These are phyloP conservation scores for Thozetella sp. DNA, from an alignment of 495 filamentous ascomycete genomes.

Conservation along the genomic window DNA sequence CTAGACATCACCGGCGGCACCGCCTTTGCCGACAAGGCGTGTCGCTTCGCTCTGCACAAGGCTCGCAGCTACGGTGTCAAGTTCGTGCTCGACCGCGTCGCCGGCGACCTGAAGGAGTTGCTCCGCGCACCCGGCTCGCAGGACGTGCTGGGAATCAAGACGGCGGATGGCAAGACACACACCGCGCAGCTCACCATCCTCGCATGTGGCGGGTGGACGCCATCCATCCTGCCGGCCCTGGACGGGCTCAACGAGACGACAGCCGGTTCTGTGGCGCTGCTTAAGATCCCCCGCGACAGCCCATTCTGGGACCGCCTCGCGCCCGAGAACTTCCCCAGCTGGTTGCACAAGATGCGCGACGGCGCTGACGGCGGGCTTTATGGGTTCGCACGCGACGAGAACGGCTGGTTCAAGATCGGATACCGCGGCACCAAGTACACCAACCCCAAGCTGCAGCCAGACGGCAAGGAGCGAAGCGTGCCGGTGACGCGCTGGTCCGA, in stretches of 20 bases:
- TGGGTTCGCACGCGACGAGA: slow-evolving; percentile 36
- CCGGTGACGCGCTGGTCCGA: slow-evolving; percentile 33
- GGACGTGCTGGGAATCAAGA: slow-evolving; percentile 25
- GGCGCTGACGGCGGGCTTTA: slow-evolving; percentile 35
- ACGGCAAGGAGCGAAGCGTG: slow-evolving; percentile 30
- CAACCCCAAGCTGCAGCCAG: slow-evolving; percentile 8
- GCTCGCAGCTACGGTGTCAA: slow-evolving; percentile 32
- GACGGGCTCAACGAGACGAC: slow-evolving; percentile 42
- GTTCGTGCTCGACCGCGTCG: slow-evolving; percentile 26
- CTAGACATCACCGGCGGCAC: slow-evolving; percentile 42
- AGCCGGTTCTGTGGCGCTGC: slow-evolving; percentile 36
- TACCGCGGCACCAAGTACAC: slow-evolving; percentile 46
- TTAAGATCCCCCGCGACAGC: slow-evolving; percentile 28
- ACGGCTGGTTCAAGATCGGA: slow-evolving; percentile 44
- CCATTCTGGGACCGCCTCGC: slow-evolving; percentile 31
- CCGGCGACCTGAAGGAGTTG: slow-evolving; percentile 22
- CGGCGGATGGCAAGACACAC: slow-evolving; percentile 30
- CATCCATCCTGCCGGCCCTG: slow-evolving; percentile 26
- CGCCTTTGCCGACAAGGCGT: slow-evolving; percentile 41
- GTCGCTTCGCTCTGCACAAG: slow-evolving; percentile 38
- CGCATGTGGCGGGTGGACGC: slow-evolving; percentile 36
- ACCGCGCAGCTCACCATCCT: slow-evolving; percentile 24
- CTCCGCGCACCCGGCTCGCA: slow-evolving; percentile 7
- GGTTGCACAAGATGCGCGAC: slow-evolving; percentile 27
- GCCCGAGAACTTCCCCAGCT: slow-evolving; percentile 35